Conservation (phyloP, 169 alveolate genomes). For the Plasmodium vinckei region DNA sequence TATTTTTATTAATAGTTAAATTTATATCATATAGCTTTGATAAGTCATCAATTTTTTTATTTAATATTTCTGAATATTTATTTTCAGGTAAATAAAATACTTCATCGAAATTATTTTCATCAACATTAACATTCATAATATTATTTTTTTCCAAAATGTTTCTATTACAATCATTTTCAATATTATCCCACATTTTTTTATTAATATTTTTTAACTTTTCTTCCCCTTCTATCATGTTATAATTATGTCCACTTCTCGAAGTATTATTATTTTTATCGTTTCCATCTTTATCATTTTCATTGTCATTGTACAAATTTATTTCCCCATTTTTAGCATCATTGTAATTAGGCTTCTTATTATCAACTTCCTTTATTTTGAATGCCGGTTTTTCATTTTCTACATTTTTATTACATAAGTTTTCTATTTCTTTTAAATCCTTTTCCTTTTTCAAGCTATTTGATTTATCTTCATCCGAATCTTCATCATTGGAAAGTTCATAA, state of each 20-base stretch:
- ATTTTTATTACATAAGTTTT: not conserved
- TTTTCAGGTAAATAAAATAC: conserved; percentile 53
- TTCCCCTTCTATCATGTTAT: not conserved
- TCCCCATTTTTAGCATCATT: too few species aligned
- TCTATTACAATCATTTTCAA: not conserved
- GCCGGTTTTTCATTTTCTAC: not conserved
- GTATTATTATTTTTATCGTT: too few species aligned
- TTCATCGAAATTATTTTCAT: conserved; percentile 75
- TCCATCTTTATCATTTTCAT: too few species aligned
- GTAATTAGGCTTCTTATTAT: too few species aligned
- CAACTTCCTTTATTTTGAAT: too few species aligned
- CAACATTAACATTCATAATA: conserved; percentile 29
- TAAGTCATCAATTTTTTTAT: conserved; percentile 62
- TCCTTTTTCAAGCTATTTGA: not conserved
- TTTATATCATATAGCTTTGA: conserved; percentile 53
- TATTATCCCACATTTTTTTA: not conserved
- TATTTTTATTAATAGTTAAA: conserved; percentile 75
- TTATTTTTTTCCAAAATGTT: conserved; percentile 34
- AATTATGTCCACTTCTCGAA: too few species aligned
- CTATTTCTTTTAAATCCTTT: not conserved
- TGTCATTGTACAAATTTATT: too few species aligned
- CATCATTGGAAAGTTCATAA: conserved; percentile 73
- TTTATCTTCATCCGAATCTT: conserved; percentile 2
- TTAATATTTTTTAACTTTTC: not conserved
- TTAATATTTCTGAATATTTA: conserved; percentile 59